Base-by-base conservation (phyloP, 768 basidiomycete species). In the Hypsizygus marmoreus region DNA sequence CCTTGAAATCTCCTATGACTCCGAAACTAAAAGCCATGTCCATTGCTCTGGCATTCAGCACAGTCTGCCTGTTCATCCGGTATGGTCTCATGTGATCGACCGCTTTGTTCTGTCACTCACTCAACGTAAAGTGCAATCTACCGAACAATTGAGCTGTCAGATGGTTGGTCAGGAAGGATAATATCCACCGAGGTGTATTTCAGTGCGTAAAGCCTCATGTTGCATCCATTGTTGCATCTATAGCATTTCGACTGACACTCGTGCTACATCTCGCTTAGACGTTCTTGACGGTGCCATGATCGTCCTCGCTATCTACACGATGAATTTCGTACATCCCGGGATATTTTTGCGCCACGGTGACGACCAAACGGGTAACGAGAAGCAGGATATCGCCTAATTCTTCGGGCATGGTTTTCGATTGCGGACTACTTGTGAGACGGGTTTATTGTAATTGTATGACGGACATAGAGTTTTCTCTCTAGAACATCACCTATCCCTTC, bases 121-220 rank as follows among this genome's bases (percentile, higher is more conserved):
- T 13, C 50, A 8, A n/a, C n/a, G n/a, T n/a, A 6, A 44, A 80
- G 76, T 24, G 67, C 75, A 16, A 58, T 81, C 2, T 82, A 82
- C 55, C 74, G 80, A 43, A 74, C 71, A 3, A 67, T 77, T 45
- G 79, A 81, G 60, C 66, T 82, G 1, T 51, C 66, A 8, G 72
- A 75, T 45, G 77, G 80, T 0, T 82, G 79, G 78, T 57, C 54
- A 19, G 80, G 81, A 7, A 59, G 65, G 13, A 67, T 82, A 42
- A 79, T 80, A 41, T 56, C 60, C 1, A 79, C 75, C 1, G 60
- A 84, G 54, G 42, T 74, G 4, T 72, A 70, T 48, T 78, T 79
- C 65, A 72, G 73, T 57, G 35, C 23, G 62, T 55, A 4, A 11
- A 17, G 6, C 25, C 26, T n/a, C 20, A 9, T 13, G 8, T 31